phyloP scores from a whole-genome alignment of 202 grass and related monocot species.

The Eragrostis tef region DNA sequence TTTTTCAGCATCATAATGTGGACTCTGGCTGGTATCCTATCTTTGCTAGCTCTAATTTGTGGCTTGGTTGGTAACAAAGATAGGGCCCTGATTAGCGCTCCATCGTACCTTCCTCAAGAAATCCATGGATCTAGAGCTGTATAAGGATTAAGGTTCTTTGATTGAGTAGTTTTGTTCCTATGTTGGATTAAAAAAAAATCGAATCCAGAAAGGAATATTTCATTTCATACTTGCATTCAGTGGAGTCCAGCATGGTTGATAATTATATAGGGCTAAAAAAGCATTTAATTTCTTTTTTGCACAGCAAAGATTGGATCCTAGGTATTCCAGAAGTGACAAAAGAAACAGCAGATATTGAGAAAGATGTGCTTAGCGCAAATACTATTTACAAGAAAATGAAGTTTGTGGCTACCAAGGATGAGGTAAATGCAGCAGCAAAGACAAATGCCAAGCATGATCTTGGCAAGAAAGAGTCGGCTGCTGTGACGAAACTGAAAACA shows the following conservation, averaged over 20 bases:
- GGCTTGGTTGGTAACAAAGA: not conserved
- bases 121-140: too few relatives aligned
- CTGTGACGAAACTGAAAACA: slow-evolving; percentile 31
- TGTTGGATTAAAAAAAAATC: too few relatives aligned
- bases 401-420: slow-evolving; percentile 33
- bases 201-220: not conserved
- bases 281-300: slow-evolving; percentile 46
- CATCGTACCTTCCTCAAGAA: too few relatives aligned
- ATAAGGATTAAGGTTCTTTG: too few relatives aligned
- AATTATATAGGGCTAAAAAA: slow-evolving; percentile 32
- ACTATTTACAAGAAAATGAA: slow-evolving; percentile 26
- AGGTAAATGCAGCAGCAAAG: slow-evolving; percentile 27
- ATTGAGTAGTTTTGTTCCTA: too few relatives aligned
- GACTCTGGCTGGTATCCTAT: not conserved
- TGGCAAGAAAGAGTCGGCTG: slow-evolving; percentile 18
- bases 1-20: not conserved
- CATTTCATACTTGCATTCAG: not conserved
- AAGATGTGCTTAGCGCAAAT: slow-evolving; percentile 57
- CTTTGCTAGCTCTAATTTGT: not conserved
- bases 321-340: slow-evolving; percentile 40
- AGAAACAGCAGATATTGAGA: slow-evolving; percentile 44
- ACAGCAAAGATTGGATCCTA: slow-evolving; percentile 54
- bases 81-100: too few relatives aligned
- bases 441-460: slow-evolving; percentile 21
- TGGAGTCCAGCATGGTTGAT: slow-evolving; percentile 12